phyloP scores from a whole-genome alignment of 257 asterid genomes.

The Anisodus tanguticus region DNA sequence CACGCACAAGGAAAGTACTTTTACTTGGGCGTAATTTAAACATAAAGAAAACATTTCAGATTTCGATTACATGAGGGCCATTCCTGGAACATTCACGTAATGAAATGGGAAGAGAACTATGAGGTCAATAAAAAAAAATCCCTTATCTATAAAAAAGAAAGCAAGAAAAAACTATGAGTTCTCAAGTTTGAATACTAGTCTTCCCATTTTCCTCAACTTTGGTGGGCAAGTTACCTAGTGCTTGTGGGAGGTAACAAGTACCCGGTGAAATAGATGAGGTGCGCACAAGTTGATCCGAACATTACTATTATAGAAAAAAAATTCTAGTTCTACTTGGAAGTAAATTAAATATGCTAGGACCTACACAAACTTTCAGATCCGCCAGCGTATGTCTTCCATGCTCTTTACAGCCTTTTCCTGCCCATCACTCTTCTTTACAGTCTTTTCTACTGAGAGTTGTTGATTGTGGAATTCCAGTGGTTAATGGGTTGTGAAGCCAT shows the following conservation, averaged over 20 bases:
- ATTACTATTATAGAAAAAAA: too few species aligned
- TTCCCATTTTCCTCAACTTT: too few species aligned
- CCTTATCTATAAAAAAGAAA: too few species aligned
- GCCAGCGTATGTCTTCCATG: background rate
- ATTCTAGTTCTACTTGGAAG: too few species aligned
- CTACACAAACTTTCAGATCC: background rate
- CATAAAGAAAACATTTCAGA: background rate
- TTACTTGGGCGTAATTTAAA: background rate
- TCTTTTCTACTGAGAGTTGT: background rate
- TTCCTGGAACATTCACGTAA: background rate
- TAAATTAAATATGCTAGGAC: background rate
- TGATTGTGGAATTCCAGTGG: background rate
- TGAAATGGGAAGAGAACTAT: background rate
- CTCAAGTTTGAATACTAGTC: too few species aligned
- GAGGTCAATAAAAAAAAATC: background rate
- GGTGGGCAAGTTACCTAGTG: too few species aligned
- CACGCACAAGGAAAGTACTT: background rate
- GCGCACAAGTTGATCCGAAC: too few species aligned
- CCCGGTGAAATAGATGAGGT: too few species aligned
- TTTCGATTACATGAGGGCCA: background rate
- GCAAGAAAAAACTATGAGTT: background rate
- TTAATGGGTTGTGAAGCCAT: background rate
- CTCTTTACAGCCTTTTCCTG: background rate
- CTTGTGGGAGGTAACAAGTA: too few species aligned
- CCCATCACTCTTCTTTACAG: background rate